phyloP scores from a whole-genome alignment of 495 filamentous ascomycete genomes.

The Lepraria neglecta region DNA sequence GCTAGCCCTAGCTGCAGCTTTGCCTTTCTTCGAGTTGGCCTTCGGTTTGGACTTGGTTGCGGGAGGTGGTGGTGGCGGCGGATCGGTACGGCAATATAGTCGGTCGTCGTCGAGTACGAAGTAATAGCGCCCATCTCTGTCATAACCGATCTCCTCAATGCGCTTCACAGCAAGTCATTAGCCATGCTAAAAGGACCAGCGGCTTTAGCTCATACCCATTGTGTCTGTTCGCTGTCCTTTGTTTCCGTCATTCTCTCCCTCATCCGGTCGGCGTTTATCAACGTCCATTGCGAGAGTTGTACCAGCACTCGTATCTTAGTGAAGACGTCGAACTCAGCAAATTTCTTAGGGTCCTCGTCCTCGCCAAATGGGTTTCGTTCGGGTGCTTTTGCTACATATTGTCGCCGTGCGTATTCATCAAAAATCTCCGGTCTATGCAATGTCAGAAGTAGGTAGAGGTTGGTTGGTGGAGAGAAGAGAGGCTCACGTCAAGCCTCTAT shows the following conservation, averaged over 20 bases:
- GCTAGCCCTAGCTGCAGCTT: conserved; percentile 57
- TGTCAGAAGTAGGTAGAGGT: neutral
- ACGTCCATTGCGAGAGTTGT: conserved; percentile 84
- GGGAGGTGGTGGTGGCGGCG: conserved; percentile 50
- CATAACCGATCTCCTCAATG: conserved; percentile 87
- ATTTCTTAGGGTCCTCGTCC: conserved; percentile 64
- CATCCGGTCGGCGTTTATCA: conserved; percentile 76
- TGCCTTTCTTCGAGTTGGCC: conserved; percentile 68
- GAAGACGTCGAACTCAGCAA: conserved; percentile 75
- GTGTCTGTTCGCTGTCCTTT: conserved; percentile 69
- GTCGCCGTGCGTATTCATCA: conserved; percentile 87
- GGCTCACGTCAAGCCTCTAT: conserved; percentile 81
- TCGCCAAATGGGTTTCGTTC: conserved; percentile 78
- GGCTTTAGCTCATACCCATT: conserved; percentile 59
- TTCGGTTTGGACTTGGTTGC: conserved; percentile 66
- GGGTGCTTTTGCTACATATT: conserved; percentile 79
- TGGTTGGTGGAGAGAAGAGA: conserved; percentile 4
- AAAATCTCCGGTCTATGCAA: conserved; percentile 70
- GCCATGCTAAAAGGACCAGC: neutral
- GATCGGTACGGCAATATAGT: conserved; percentile 77
- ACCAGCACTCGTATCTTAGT: conserved; percentile 84
- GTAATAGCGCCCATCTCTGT: conserved; percentile 74
- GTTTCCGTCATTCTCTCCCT: conserved; percentile 80
- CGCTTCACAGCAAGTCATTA: conserved; percentile 48
- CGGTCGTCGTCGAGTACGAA: conserved; percentile 92